Evolutionary conservation across 176 grass and related monocot species (phyloP), one percentile per base, ranked within the genome.

Genomic region (Aegilops speltoides): DNA sequence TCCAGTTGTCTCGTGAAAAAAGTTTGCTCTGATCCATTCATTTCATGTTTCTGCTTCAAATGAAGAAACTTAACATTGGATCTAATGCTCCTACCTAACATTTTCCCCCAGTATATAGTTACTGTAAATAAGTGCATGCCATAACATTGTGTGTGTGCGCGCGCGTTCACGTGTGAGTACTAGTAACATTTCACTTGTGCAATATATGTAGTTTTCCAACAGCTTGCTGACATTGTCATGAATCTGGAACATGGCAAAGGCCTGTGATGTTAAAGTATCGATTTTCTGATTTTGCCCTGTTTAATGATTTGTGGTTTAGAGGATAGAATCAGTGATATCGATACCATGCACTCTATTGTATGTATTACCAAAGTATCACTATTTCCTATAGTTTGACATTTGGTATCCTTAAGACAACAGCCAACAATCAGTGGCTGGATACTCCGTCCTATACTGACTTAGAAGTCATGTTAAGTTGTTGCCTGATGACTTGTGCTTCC

Each of bases 331-430:
- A 68, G 16, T 70, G 50, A 72, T 50, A 41, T 52, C 2, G 6
- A 31, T 78, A 80, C 70, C 52, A 3, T 57, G 61, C 9, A 10
- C 40, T 28, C 5, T 65, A n/a, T 40, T 36, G 25, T 79, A 40
- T 22, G 29, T 63, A 16, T 62, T 37, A 33, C 17, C 65, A 24
- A 65, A 64, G 67, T 83, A 36, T 60, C 33, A 36, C 13, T 74
- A 59, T 73, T 73, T 79, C 10, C 80, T 43, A 33, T 8, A 83
- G 16, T 68, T 87, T 83, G 38, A 26, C 59, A 31, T 57, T 83
- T 87, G 43, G 4, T 90, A 36, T 46, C 0, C 3, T 24, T 19
- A 77, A 43, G 36, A 76, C 50, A 73, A 72, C n/a, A 81, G 22
- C 11, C 41, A 4, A 38, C 43, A 28, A 54, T 25, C 45, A 52